Percentiles rank a stretch among this genome's conserved stretches.
Conservation (phyloP, 225 moss, liverwort and hornwort genomes). For the Antitrichia curtipendula region DNA sequence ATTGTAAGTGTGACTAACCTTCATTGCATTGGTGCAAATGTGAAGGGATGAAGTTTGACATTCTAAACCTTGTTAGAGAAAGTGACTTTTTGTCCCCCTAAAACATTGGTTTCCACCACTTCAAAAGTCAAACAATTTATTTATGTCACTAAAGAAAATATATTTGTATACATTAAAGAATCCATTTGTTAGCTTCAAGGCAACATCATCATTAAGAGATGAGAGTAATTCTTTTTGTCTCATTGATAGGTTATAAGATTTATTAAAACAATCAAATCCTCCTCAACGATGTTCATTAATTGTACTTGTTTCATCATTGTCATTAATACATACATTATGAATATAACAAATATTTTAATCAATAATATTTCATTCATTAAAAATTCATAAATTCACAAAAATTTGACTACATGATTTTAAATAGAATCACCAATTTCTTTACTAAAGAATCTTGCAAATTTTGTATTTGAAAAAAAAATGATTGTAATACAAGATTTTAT, state of each 20-base stretch:
- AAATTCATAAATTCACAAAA: background rate
- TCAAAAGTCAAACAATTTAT: background rate
- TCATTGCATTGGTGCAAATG: background rate
- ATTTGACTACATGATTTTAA: background rate
- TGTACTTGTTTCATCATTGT: background rate
- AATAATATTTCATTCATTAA: background rate
- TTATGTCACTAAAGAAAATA: background rate
- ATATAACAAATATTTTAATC: background rate
- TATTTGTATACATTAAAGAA: background rate
- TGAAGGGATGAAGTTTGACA: background rate
- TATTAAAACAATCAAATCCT: background rate
- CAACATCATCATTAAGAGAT: background rate
- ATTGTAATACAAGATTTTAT: background rate
- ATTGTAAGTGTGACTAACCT: background rate
- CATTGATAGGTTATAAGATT: background rate
- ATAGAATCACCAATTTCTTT: background rate
- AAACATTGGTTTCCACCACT: accelerated
- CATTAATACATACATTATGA: background rate
- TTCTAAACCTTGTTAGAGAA: background rate
- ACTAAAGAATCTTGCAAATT: background rate
- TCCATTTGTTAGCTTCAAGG: background rate
- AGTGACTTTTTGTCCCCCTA: accelerated
- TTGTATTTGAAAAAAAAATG: background rate
- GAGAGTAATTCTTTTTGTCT: background rate
- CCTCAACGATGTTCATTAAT: background rate